Conservation (phyloP, 176 grass and related monocot genomes). For the Oropetium thomaeum region DNA sequence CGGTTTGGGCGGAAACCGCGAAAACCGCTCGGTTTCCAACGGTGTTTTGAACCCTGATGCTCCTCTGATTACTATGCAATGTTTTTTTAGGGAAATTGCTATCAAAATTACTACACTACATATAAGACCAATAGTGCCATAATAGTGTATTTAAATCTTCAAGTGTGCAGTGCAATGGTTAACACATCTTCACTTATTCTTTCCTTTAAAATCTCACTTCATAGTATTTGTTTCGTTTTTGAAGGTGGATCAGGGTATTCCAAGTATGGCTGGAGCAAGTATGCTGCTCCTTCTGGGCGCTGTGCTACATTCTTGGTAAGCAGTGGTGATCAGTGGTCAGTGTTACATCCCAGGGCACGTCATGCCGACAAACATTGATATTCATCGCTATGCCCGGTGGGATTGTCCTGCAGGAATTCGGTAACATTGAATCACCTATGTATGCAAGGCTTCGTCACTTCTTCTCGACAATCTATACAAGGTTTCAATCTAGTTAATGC, state of each 20-base stretch:
- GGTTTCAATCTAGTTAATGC: slow-evolving; percentile 30
- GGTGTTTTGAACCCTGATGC: too few species aligned
- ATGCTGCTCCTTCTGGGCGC: slow-evolving; percentile 79
- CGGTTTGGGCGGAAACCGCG: too few species aligned
- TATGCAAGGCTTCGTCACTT: slow-evolving; percentile 79
- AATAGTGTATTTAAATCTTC: background rate
- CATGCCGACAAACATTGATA: background rate
- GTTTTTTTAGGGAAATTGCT: too few species aligned
- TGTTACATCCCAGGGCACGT: background rate
- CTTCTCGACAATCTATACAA: slow-evolving; percentile 85
- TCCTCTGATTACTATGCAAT: background rate
- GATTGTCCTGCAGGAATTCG: slow-evolving; percentile 72
- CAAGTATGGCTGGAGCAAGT: slow-evolving; percentile 99
- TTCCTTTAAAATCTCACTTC: background rate
- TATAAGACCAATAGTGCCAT: too few species aligned
- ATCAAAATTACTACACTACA: background rate
- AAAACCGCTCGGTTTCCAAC: too few species aligned
- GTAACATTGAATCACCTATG: slow-evolving; percentile 96
- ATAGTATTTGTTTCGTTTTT: slow-evolving; percentile 26
- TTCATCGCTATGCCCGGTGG: slow-evolving; percentile 11
- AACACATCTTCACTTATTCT: background rate
- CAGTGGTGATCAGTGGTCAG: background rate
- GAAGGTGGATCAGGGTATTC: slow-evolving; percentile 97
- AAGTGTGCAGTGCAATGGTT: background rate
- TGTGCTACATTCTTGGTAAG: slow-evolving; percentile 88